Conservation (phyloP, 768 basidiomycete species). For the Mrakia hoshinonis region DNA sequence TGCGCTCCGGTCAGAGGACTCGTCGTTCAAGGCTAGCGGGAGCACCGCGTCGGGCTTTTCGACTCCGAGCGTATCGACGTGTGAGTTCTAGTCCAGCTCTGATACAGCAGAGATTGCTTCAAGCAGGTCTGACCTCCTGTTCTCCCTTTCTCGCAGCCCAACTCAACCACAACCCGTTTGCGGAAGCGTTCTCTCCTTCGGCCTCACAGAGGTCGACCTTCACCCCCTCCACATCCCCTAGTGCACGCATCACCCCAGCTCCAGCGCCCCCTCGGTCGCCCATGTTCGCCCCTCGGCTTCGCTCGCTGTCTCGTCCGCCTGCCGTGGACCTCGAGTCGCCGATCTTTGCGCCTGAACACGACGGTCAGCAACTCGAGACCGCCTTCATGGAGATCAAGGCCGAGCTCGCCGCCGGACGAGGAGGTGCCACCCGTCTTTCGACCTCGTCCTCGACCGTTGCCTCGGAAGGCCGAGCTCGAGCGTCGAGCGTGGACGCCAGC, state of each 20-base stretch:
- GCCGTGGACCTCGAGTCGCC: slow-evolving; percentile 32
- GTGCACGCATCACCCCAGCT: not conserved
- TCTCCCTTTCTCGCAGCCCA: not conserved
- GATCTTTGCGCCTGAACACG: slow-evolving; percentile 31
- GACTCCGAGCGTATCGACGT: not conserved
- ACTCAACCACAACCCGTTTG: not conserved
- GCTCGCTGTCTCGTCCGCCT: slow-evolving; percentile 20
- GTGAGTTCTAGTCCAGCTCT: not conserved
- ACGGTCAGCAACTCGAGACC: slow-evolving; percentile 45
- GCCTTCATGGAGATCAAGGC: slow-evolving; percentile 83
- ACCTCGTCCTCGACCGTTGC: slow-evolving; percentile 9
- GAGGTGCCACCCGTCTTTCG: slow-evolving; percentile 33
- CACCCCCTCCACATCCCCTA: not conserved
- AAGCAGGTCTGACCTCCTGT: not conserved
- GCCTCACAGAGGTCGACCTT: not conserved
- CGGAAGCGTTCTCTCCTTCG: not conserved
- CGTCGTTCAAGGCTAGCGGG: not conserved
- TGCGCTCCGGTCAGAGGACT: slow-evolving; percentile 28
- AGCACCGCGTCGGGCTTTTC: not conserved
- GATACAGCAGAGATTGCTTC: not conserved
- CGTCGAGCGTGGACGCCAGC: slow-evolving; percentile 20
- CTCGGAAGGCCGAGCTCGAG: not conserved
- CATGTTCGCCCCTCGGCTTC: slow-evolving; percentile 19
- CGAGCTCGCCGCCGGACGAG: slow-evolving; percentile 55
- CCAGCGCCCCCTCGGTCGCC: not conserved